Conservation (phyloP, 2,329 filamentous ascomycete species). For the Claviceps digitariae region DNA sequence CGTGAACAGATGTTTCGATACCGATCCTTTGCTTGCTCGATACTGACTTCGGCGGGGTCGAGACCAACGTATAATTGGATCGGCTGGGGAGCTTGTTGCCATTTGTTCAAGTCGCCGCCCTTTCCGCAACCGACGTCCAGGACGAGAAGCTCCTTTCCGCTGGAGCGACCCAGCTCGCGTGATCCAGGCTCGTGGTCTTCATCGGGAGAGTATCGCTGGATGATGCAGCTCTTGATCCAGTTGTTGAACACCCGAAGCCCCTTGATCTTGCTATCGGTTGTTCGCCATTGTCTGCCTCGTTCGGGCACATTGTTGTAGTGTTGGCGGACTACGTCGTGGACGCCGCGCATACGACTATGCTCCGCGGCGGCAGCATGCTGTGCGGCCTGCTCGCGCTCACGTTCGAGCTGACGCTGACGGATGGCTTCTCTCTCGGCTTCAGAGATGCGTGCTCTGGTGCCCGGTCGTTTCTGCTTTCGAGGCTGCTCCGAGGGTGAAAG, state of each 20-base stretch:
- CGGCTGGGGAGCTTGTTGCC: slow-evolving; percentile 83
- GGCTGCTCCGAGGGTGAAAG: slow-evolving; percentile 41
- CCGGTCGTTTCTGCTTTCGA: slow-evolving; percentile 56
- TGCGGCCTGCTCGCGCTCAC: slow-evolving; percentile 30
- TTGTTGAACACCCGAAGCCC: slow-evolving; percentile 93
- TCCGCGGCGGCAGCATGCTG: slow-evolving; percentile 23
- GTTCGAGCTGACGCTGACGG: slow-evolving; percentile 47
- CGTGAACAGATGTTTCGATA: slow-evolving; percentile 59
- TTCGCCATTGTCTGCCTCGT: slow-evolving; percentile 85
- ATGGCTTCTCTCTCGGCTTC: slow-evolving; percentile 55
- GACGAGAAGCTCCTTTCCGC: slow-evolving; percentile 55
- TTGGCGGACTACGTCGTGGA: slow-evolving; percentile 74
- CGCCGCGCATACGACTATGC: slow-evolving; percentile 33
- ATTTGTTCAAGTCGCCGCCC: slow-evolving; percentile 88
- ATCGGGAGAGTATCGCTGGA: slow-evolving; percentile 85
- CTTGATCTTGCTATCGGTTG: slow-evolving; percentile 88
- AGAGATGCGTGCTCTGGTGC: slow-evolving; percentile 52
- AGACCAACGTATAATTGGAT: slow-evolving; percentile 91
- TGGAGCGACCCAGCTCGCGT: slow-evolving; percentile 36
- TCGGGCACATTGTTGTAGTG: slow-evolving; percentile 96
- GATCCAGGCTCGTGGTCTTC: slow-evolving; percentile 56
- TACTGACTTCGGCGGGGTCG: slow-evolving; percentile 84
- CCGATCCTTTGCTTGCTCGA: slow-evolving; percentile 77
- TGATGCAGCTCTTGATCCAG: slow-evolving; percentile 95
- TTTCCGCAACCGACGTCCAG: slow-evolving; percentile 95